A percentile compares a stretch with the other conserved stretches of the same genome.
These are phyloP conservation scores for Thraustotheca clavata DNA, from an alignment of 352 stramenopile species.

Conservation along the genomic window DNA sequence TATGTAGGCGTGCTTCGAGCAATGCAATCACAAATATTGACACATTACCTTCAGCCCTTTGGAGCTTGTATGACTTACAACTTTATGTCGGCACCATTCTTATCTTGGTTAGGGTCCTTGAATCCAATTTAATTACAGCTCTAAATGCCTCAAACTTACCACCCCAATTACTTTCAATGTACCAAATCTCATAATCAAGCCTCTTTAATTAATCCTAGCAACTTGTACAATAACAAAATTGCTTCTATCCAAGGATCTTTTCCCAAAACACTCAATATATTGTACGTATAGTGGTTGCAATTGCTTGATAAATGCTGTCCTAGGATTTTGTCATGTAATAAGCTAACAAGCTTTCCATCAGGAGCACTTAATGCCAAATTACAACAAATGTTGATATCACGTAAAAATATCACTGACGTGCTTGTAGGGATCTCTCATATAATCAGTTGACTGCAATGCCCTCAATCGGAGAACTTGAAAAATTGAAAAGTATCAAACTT, in stretches of 20 bases:
- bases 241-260: neutral
- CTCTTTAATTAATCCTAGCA: neutral
- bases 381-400: neutral
- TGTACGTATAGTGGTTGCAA: neutral
- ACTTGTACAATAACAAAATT: constrained; percentile 5
- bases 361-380: neutral
- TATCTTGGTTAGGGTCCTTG: neutral
- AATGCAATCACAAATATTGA: constrained; percentile 8
- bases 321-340: constrained; percentile 1
- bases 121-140: neutral
- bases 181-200: neutral
- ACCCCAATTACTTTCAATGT: neutral
- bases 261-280: neutral
- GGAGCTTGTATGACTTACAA: constrained; percentile 4
- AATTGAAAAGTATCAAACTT: neutral
- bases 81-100: neutral
- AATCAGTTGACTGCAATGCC: neutral
- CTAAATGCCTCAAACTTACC: neutral
- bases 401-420: neutral
- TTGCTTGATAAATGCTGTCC: neutral
- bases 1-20: neutral
- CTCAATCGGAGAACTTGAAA: neutral
- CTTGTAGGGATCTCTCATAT: neutral
- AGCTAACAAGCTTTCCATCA: neutral
- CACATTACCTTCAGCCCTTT: neutral